phyloP scores from a whole-genome alignment of 129 eudicot genomes.

The Kitagawia praeruptora region DNA sequence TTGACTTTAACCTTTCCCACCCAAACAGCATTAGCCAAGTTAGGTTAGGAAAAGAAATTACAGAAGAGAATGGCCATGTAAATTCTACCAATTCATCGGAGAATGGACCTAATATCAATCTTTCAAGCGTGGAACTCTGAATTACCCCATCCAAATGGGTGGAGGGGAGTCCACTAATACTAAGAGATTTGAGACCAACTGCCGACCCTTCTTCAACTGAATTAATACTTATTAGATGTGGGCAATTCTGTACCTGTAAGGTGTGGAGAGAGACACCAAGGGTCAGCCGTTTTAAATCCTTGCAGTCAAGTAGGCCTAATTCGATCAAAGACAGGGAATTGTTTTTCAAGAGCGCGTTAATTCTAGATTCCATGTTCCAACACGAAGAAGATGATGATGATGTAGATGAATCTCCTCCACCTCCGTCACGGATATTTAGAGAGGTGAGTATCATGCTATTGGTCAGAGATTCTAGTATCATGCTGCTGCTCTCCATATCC shows the following conservation, averaged over 20 bases:
- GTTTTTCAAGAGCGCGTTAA: neutral
- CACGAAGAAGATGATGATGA: neutral
- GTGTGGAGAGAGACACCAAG: neutral
- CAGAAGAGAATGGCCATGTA: neutral
- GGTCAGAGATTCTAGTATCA: neutral
- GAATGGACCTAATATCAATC: too few relatives aligned
- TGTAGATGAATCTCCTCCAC: neutral
- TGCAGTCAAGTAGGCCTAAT: neutral
- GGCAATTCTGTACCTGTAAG: accelerated
- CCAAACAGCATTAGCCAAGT: neutral
- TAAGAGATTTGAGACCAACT: too few relatives aligned
- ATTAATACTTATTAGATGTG: neutral
- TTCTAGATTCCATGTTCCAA: neutral
- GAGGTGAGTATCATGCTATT: neutral
- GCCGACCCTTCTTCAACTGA: too few relatives aligned
- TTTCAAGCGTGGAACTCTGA: too few relatives aligned
- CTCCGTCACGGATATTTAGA: neutral
- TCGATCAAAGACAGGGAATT: neutral
- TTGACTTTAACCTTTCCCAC: neutral
- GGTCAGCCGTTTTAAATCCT: neutral
- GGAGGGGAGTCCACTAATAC: too few relatives aligned
- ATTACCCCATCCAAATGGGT: too few relatives aligned
- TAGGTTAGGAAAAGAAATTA: neutral
- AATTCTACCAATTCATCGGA: neutral
- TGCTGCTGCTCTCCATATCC: too few relatives aligned